Percentiles rank a stretch among this genome's conserved stretches.
These are phyloP conservation scores for Moricandia moricandioides DNA, from an alignment of 345 rosid species.

Conservation along the genomic window DNA sequence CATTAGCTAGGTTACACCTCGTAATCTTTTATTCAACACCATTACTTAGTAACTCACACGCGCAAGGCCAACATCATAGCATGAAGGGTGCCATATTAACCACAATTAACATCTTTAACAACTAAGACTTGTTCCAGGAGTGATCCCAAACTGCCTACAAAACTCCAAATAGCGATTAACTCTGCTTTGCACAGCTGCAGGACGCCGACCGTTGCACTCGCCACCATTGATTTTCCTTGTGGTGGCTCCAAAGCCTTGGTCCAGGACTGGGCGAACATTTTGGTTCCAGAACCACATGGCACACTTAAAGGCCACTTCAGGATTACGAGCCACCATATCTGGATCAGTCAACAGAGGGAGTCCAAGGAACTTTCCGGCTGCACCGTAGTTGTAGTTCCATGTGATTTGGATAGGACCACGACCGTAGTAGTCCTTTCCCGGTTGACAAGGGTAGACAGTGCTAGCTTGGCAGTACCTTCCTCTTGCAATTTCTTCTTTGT, in stretches of 20 bases:
- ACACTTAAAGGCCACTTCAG: constrained; percentile 45
- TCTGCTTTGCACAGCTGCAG: constrained; percentile 38
- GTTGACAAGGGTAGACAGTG: constrained; percentile 28
- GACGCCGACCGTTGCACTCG: constrained; percentile 45
- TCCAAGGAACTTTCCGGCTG: constrained; percentile 41
- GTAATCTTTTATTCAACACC: constrained; percentile 22
- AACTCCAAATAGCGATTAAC: constrained; percentile 37
- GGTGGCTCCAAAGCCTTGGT: constrained; percentile 54
- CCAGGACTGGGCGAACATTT: constrained; percentile 43
- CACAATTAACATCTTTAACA: constrained; percentile 29
- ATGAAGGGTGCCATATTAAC: constrained; percentile 3
- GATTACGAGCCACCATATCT: constrained; percentile 45
- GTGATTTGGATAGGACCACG: constrained; percentile 62
- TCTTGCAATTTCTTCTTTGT: constrained; percentile 40
- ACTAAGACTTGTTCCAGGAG: constrained; percentile 36
- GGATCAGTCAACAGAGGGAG: constrained; percentile 49
- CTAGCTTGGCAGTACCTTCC: constrained; percentile 32
- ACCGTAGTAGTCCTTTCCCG: constrained; percentile 49
- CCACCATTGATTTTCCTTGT: constrained; percentile 49
- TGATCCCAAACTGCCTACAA: constrained; percentile 38
- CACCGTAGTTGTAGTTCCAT: constrained; percentile 64
- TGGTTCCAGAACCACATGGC: constrained; percentile 64
- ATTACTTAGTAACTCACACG: constrained; percentile 12
- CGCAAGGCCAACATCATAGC: constrained; percentile 9
- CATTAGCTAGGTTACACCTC: constrained; percentile 20